These are phyloP conservation scores for Coprinellus aureogranulatus DNA, from an alignment of 768 basidiomycete species.

Conservation along the genomic window DNA sequence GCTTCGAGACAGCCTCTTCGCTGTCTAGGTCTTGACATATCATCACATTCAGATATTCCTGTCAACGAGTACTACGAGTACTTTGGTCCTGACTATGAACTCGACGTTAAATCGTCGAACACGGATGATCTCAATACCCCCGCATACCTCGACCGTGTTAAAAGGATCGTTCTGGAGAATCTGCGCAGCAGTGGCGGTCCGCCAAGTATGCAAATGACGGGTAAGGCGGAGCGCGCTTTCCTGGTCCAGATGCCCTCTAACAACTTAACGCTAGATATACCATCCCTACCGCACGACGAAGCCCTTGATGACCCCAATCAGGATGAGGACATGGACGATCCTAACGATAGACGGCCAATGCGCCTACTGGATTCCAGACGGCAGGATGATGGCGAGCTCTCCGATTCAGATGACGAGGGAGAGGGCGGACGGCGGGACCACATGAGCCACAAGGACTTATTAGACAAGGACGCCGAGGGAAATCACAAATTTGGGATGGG, in stretches of 20 bases:
- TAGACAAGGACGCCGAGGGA: conserved; percentile 42
- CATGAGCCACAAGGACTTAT: conserved; percentile 53
- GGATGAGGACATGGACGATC: conserved; percentile 79
- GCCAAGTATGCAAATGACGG: conserved; percentile 88
- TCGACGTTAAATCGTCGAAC: conserved; percentile 93
- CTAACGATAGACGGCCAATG: conserved; percentile 73
- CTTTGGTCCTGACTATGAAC: conserved; percentile 94
- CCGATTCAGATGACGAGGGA: conserved; percentile 98
- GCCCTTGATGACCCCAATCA: conserved; percentile 75
- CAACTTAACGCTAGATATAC: conserved; percentile 61
- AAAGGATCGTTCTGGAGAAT: conserved; percentile 88
- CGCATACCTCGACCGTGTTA: conserved; percentile 91
- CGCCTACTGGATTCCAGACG: conserved; percentile 76
- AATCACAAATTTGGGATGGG: conserved; percentile 63
- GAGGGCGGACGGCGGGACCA: conserved; percentile 80
- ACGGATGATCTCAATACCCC: conserved; percentile 93
- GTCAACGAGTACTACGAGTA: conserved; percentile 99
- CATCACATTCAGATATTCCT: conserved; percentile 69
- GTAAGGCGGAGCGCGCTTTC: conserved; percentile 39
- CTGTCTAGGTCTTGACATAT: neutral
- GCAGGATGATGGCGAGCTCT: conserved; percentile 85
- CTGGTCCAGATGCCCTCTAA: neutral
- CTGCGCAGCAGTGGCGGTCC: conserved; percentile 82
- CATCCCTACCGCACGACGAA: conserved; percentile 79
- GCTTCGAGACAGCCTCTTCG: neutral